Base-by-base conservation (phyloP, 805 yeast genomes). In the Nakazawaea siamensis region DNA sequence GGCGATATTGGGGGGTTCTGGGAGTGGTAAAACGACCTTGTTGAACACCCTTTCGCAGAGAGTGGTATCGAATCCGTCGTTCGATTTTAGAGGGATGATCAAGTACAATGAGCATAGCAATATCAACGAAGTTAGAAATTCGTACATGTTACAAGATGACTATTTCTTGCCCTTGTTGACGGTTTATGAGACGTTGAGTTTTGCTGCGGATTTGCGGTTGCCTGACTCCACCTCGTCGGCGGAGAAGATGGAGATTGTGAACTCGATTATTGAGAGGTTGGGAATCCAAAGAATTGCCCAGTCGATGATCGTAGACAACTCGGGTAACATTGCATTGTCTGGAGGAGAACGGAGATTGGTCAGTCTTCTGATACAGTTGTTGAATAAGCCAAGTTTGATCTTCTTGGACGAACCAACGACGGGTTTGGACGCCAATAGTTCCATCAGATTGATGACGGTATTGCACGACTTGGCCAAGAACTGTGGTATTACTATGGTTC, bases 1-100 rank as follows among this genome's bases (percentile, higher is more conserved):
- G 60, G 90, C 87, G 3, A 76, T 81, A 12, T 63, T 82, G 58
- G 92, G 90, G 2, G 84, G 86, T 1, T 76, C 85, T 1, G 90
- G 90, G 1, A 70, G 81, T 11, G 90, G 90, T 5, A 81, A 81
- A 48, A 81, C 90, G 0, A 79, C 88, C 0, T 53, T 81, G 31
- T 58, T 81, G 17, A 82, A 82, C 47, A 73, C 73, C 0, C 51
- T 76, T 31, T 70, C 79, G 0, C 71, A 73, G 26, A 52, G 77
- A 42, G 54, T 68, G 14, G 43, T 60, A 0, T 46, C 52, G 14
- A 57, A 60, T 18, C 54, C 61, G 20, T 63, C 62, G 8, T 52
- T 75, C 41, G 42, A 38, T 2, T 62, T 68, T 38, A 47, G 51
- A 3, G 80, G 80, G 1, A 41, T 54, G 17, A 55, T 73, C 12